Evolutionary conservation across 352 stramenopile species (phyloP), one percentile per base, ranked within the genome.

Genomic region (Globisporangium mamillatum): DNA sequence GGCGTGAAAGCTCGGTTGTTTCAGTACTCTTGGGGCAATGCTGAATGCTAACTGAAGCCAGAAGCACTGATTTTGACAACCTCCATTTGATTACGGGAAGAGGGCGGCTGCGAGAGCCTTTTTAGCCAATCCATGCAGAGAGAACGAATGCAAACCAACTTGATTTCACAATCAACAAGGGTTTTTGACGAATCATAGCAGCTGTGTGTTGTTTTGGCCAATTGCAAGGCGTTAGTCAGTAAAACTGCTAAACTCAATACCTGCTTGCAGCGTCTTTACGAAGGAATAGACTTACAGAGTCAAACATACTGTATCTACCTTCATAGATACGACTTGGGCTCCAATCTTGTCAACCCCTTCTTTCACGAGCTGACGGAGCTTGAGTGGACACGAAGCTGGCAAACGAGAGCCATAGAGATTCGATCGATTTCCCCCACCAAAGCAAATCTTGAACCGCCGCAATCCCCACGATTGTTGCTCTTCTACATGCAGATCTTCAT

Each of bases 181-280:
- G 4, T 12, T 52, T 52, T 24, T 52, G 44, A 52, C 44, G 18
- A 52, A 52, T 52, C 44, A 24, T 18, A 24, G 18, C 44, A 24
- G 2, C 22, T 0, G 10, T 12, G 7, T 12, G 1, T 0, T 24
- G 4, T 52, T 52, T 52, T 52, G 18, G 44, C 44, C 44, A 52
- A 52, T 52, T 52, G 44, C 18, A 52, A 0, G 10, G 18, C 7
- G 7, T 24, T 4, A 4, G 6, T 12, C 1, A 3, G 2, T 12
- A 0, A 20, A 24, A 24, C 7, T 52, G 1, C 44, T 9, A 50
- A 18, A n/a, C 0, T 48, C 0, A 2, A 48, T 48, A 8, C 4
- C 0, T 9, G 0, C 3, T 3, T n/a, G 4, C 4, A 22, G 0
- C 16, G 7, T 9, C 3, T 52, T 52, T n/a, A 9, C 8, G 1